Evolutionary conservation across 129 eudicot species (phyloP), one percentile per base, ranked within the genome.

Genomic region (Arctium lappa): DNA sequence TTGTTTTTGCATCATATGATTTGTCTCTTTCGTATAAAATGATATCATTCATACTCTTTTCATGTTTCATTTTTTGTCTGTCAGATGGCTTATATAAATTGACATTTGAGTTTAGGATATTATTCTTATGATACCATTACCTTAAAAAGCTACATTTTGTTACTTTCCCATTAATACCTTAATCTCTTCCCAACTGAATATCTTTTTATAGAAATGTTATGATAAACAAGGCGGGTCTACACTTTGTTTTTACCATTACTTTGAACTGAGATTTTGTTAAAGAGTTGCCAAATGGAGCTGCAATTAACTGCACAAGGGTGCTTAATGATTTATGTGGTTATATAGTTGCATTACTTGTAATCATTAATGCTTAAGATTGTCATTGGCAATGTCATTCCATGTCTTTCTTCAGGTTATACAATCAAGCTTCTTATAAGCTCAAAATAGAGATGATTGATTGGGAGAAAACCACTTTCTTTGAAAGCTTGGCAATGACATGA

Each of bases 191-290:
- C 33, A 29, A 18, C 71, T 66, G 71, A 16, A 66, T 7, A 29
- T 66, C 70, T 66, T 63, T 63, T 66, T 66, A 29, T 66, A 66
- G 34, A 66, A 27, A 66, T 66, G 34, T 48, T 8, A 16, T 46
- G 48, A 71, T 48, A 18, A 33, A 18, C 50, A 22, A 71, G 33
- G 12, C 22, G 8, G 50, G 71, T 2, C 27, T 42, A 34, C 34
- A 5, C 13, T 6, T 29, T 71, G 77, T 46, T 72, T 34, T 33
- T 71, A 69, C n/a, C 37, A 48, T 80, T 48, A 70, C 18, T 18
- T 72, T 80, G 78, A 71, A 80, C 71, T 72, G 12, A 46, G 8
- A 71, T 71, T 40, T 48, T 80, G 56, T 80, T 80, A 72, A 60
- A 4, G 83, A 46, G 78, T 72, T 66, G 77, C 29, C 53, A 48